Evolutionary conservation across 1,139 yeast species (phyloP).

Genomic region (Taiozyma onychis): DNA sequence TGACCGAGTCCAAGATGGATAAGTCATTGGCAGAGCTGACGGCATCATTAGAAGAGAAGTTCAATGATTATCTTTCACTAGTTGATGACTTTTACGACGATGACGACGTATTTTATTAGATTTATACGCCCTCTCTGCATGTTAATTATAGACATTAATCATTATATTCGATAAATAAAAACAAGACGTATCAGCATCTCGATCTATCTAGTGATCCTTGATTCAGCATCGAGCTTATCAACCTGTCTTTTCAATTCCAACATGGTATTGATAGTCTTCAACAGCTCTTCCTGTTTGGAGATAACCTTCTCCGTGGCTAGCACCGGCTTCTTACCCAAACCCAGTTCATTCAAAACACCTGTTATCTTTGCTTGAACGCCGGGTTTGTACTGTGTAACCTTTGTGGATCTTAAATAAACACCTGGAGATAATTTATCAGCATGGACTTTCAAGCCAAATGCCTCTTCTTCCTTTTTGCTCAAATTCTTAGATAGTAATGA

Average conservation of each 20-base stretch:
- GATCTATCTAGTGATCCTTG: conserved; percentile 3
- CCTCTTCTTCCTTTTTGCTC: conserved; percentile 74
- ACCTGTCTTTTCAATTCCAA: conserved; percentile 82
- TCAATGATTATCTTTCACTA: conserved; percentile 7
- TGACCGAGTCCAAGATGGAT: conserved; percentile 6
- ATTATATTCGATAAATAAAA: background rate
- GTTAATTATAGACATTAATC: background rate
- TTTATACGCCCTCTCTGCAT: background rate
- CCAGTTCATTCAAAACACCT: conserved; percentile 72
- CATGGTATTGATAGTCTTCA: conserved; percentile 65
- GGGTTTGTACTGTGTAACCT: conserved; percentile 55
- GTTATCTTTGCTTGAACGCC: conserved; percentile 73
- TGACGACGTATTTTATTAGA: background rate
- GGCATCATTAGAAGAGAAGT: conserved; percentile 4
- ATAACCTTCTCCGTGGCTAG: conserved; percentile 86
- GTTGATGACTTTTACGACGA: conserved; percentile 9
- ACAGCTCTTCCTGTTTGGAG: conserved; percentile 71
- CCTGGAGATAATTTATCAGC: conserved; percentile 70
- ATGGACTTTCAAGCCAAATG: conserved; percentile 81
- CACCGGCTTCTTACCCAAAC: conserved; percentile 69
- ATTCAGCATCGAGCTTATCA: conserved; percentile 81
- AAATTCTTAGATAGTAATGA: conserved; percentile 47
- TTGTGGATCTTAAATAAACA: conserved; percentile 72
- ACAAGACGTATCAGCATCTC: background rate
- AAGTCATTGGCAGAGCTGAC: background rate